Evolutionary conservation across 306 rosid species (phyloP).

Genomic region (Abrus precatorius): DNA sequence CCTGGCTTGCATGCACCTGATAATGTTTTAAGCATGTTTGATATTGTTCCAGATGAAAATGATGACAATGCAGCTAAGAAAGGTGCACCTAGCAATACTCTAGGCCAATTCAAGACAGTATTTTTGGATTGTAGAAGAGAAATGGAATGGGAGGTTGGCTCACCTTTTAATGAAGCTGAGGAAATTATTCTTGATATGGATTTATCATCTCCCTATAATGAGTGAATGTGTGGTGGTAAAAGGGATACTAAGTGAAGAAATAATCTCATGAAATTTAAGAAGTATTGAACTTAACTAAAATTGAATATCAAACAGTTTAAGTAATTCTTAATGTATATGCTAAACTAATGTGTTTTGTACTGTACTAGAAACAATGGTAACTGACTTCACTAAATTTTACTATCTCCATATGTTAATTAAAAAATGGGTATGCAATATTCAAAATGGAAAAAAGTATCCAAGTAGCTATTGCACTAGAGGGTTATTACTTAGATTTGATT

Average conservation of each 20-base stretch:
- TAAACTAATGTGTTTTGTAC: neutral
- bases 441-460: too few species aligned
- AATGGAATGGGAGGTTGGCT: constrained; percentile 15
- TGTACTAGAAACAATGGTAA: too few species aligned
- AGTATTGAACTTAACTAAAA: neutral
- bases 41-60: constrained; percentile 50
- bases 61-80: neutral
- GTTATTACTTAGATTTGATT: too few species aligned
- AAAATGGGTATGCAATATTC: too few species aligned
- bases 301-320: neutral
- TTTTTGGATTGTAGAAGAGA: constrained; percentile 28
- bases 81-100: constrained; percentile 32
- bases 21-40: constrained; percentile 49
- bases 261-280: neutral
- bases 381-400: too few species aligned
- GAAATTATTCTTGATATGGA: constrained; percentile 43
- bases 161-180: constrained; percentile 6
- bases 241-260: neutral
- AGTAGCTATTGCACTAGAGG: too few species aligned
- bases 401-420: too few species aligned
- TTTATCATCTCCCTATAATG: constrained; percentile 47
- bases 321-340: neutral
- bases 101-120: neutral
- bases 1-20: constrained; percentile 42
- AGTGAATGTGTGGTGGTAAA: neutral